Percentiles rank a stretch among this genome's conserved stretches.
Conservation (phyloP, 1,139 yeast species). For the Sugiyamaella japonica region DNA sequence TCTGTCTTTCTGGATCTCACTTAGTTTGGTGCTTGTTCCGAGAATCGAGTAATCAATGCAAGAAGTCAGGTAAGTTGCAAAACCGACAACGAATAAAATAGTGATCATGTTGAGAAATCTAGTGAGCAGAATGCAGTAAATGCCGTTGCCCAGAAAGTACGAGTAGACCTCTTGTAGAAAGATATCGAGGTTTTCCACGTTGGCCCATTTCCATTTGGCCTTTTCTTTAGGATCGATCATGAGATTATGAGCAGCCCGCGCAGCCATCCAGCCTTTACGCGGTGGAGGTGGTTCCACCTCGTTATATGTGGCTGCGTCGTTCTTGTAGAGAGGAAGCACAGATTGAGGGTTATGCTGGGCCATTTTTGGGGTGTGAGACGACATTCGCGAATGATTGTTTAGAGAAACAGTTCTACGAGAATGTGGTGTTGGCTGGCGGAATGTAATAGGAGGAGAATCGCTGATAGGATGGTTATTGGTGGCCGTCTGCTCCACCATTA, state of each 20-base stretch:
- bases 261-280: slow-evolving; percentile 3
- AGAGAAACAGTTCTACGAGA: neutral
- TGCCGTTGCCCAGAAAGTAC: slow-evolving; percentile 84
- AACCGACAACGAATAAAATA: slow-evolving; percentile 70
- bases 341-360: neutral
- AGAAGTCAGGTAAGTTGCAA: slow-evolving; percentile 76
- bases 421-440: neutral
- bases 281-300: neutral
- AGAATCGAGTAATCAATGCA: slow-evolving; percentile 71
- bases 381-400: neutral
- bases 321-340: slow-evolving; percentile 10
- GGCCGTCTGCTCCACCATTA: slow-evolving; percentile 28
- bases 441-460: neutral
- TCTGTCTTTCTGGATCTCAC: slow-evolving; percentile 57
- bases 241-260: slow-evolving; percentile 6
- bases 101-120: slow-evolving; percentile 66
- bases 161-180: slow-evolving; percentile 80
- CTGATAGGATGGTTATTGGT: neutral
- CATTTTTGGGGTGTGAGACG: neutral
- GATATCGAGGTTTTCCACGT: slow-evolving; percentile 84
- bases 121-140: slow-evolving; percentile 67
- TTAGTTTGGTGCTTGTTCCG: slow-evolving; percentile 41
- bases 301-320: neutral
- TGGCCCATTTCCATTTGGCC: slow-evolving; percentile 95
- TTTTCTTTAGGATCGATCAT: slow-evolving; percentile 61